These are phyloP conservation scores for Hibiscus syriacus DNA, from an alignment of 345 rosid genomes.

Conservation along the genomic window DNA sequence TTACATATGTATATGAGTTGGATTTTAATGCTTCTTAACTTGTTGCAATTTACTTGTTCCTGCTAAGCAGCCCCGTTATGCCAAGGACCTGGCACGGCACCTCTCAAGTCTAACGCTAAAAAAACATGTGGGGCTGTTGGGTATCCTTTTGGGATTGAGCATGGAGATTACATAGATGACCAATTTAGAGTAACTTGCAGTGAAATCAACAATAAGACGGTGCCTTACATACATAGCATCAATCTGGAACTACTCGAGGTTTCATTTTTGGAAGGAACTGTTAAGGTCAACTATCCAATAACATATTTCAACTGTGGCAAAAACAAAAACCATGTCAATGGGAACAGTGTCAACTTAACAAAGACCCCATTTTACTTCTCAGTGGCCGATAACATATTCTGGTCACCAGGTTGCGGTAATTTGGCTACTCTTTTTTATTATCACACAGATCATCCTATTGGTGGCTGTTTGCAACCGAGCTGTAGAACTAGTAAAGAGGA, in stretches of 20 bases:
- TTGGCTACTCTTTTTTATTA: neutral
- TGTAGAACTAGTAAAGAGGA: neutral
- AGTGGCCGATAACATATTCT: neutral
- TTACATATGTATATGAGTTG: too few species aligned
- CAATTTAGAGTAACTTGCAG: too few species aligned
- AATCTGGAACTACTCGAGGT: neutral
- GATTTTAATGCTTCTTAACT: too few species aligned
- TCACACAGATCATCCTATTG: neutral
- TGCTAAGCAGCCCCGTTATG: too few species aligned
- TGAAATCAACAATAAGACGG: too few species aligned
- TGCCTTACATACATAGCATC: neutral
- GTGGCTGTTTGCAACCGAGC: neutral
- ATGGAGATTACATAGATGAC: too few species aligned
- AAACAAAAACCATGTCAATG: too few species aligned
- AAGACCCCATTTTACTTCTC: slow-evolving; percentile 6
- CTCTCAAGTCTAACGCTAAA: too few species aligned
- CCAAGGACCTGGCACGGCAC: too few species aligned
- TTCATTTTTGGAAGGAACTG: neutral
- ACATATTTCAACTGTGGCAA: neutral
- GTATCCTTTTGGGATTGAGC: too few species aligned
- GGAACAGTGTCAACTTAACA: neutral
- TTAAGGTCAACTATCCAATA: neutral
- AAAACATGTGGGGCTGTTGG: too few species aligned
- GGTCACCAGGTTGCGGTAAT: slow-evolving; percentile 7
- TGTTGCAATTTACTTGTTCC: too few species aligned